A percentile compares a stretch with the other conserved stretches of the same genome.
Conservation (phyloP, 2,329 filamentous ascomycete genomes). For the Neopestalotiopsis sp. region DNA sequence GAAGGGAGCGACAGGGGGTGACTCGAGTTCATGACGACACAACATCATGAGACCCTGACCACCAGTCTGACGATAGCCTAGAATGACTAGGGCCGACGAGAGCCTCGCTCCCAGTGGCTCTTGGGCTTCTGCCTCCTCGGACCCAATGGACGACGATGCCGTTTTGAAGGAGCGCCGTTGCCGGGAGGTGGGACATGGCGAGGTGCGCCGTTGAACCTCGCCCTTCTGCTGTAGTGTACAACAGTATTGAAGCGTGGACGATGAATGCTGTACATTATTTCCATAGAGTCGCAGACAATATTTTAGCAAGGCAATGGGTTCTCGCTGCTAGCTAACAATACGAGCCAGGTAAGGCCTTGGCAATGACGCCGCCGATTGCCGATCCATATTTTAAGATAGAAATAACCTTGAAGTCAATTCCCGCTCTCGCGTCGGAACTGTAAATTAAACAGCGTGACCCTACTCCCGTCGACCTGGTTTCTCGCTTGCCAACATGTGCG, state of each 20-base stretch:
- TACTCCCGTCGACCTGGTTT: background rate
- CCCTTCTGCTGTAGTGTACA: no score
- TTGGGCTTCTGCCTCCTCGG: background rate
- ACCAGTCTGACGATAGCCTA: background rate
- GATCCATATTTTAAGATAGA: conserved; percentile 9
- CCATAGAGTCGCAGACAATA: no score
- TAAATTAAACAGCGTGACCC: background rate
- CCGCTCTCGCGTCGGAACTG: background rate
- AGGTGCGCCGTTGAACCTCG: no score
- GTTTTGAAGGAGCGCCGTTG: no score
- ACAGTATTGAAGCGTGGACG: no score
- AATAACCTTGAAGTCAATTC: conserved; percentile 9
- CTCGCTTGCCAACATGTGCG: no score
- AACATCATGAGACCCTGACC: background rate
- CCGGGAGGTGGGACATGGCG: no score
- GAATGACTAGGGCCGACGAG: background rate
- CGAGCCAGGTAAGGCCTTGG: background rate
- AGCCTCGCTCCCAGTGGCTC: background rate
- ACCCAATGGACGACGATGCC: no score
- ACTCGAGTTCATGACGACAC: conserved; percentile 1
- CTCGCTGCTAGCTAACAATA: background rate
- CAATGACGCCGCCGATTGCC: background rate
- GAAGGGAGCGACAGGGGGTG: background rate
- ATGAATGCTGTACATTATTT: no score
- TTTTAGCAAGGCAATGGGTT: no score